Percentiles rank a stretch among this genome's conserved stretches.
phyloP scores from a whole-genome alignment of 768 basidiomycete genomes.

The Lyophyllum decastes region DNA sequence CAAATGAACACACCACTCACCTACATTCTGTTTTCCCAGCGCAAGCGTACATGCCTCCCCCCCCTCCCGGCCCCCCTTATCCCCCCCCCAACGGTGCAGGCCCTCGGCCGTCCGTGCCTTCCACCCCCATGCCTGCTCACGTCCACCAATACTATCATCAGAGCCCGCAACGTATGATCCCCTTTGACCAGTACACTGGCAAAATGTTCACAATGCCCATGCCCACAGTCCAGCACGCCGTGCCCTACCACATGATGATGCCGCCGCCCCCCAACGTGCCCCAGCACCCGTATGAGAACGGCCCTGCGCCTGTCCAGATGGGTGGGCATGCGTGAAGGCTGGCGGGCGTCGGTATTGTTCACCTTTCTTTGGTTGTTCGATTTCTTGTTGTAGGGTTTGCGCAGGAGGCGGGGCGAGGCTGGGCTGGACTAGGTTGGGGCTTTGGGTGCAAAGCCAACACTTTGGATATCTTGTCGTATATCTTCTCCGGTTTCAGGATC shows the following conservation, averaged over 20 bases:
- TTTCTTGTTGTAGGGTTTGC: slow-evolving; percentile 7
- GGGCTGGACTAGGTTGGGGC: neutral
- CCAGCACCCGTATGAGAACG: slow-evolving; percentile 76
- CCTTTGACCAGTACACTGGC: slow-evolving; percentile 21
- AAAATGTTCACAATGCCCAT: slow-evolving; percentile 30
- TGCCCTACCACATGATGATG: slow-evolving; percentile 94
- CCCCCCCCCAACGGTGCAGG: slow-evolving; percentile 79
- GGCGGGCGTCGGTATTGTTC: neutral
- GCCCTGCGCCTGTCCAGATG: slow-evolving; percentile 73
- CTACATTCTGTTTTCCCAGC: slow-evolving; percentile 42
- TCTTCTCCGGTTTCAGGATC: slow-evolving; percentile 9
- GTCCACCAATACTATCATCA: slow-evolving; percentile 89
- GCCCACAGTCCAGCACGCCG: slow-evolving; percentile 76
- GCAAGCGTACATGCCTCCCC: slow-evolving; percentile 77
- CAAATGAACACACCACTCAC: slow-evolving; percentile 3
- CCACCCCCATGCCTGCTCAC: slow-evolving; percentile 84
- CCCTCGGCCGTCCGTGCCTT: slow-evolving; percentile 88
- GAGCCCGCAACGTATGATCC: slow-evolving; percentile 75
- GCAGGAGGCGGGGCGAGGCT: slow-evolving; percentile 5
- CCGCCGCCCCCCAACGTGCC: slow-evolving; percentile 69
- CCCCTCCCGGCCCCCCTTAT: slow-evolving; percentile 67
- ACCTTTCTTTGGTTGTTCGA: slow-evolving; percentile 2
- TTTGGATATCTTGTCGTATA: slow-evolving; percentile 26
- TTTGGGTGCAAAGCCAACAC: neutral
- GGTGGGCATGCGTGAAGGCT: slow-evolving; percentile 65